Evolutionary conservation across 116 monocot species (phyloP), one percentile per base, ranked within the genome.

Genomic region (Thalassia testudinum): DNA sequence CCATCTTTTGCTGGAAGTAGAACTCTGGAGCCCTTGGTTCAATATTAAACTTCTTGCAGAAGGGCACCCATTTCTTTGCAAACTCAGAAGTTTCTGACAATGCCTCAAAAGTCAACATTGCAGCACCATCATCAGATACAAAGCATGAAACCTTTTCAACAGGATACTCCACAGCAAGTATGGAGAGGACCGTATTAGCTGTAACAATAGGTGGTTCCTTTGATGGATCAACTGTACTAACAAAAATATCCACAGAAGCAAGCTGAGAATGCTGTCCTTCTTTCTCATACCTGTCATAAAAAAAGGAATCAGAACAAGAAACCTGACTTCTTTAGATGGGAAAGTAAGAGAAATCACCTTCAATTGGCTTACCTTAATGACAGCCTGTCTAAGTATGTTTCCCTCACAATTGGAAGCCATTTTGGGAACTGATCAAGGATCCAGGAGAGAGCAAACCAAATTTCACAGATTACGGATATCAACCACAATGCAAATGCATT

Each of bases 361-460:
- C 30, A 10, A 34, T 34, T 34, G 3, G n/a, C 10, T 34, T 34
- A 61, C 22, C 59, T 62, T 43, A 76, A 45, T 13, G 93, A 54
- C 54, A 93, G 81, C 44, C 93, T 83, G 56, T 93, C 93, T 27
- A 87, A 80, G 72, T 93, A 84, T 22, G 93, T 93, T 63, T 87
- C 74, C 4, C 87, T 75, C 49, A 61, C 78, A 28, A 93, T 66
- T 12, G 93, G 93, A 24, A 76, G 72, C 93, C 93, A 93, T 43
- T 93, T 93, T 42, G 93, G 93, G 56, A 93, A 84, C 66, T 93
- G 93, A 55, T 93, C 93, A 50, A 93, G 87, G 59, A 93, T 87
- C 93, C 93, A 93, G 0, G 93, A 93, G 37, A 93, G 71, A 13
- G 87, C 93, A 52, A 93, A 93, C 93, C 93, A 93, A 51, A 87